Conservation (phyloP, 1,139 yeast genomes). For the Pichia sp. region DNA sequence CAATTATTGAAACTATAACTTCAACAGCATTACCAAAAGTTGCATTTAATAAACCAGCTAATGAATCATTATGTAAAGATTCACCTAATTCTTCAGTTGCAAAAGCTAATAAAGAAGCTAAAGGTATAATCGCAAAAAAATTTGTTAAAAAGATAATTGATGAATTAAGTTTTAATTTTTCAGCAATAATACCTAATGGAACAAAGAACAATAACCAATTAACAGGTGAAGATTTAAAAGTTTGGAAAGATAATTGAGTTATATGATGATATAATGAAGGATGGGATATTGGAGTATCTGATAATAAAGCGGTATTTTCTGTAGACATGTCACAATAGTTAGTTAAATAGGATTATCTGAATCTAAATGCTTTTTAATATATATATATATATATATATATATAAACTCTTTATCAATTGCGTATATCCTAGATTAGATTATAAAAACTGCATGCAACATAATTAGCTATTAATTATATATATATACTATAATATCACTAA, state of each 20-base stretch:
- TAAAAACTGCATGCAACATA: no score
- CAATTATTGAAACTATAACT: constrained; percentile 87
- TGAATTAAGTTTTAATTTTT: constrained; percentile 51
- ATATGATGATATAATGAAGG: neutral
- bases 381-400: no score
- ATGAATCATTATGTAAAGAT: constrained; percentile 69
- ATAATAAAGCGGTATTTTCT: constrained; percentile 2
- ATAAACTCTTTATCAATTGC: no score
- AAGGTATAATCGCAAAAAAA: constrained; percentile 84
- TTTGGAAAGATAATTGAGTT: constrained; percentile 25
- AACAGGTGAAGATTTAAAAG: constrained; percentile 60
- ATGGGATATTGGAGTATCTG: neutral
- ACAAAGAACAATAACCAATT: constrained; percentile 74
- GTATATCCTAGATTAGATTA: no score
- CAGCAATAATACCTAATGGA: constrained; percentile 80
- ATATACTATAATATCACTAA: no score
- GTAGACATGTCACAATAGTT: neutral
- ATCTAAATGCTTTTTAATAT: no score
- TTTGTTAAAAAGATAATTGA: constrained; percentile 62
- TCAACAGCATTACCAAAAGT: constrained; percentile 95
- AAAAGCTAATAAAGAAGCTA: constrained; percentile 82
- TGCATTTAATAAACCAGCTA: constrained; percentile 91
- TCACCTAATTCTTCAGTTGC: constrained; percentile 91
- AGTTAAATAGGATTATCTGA: no score
- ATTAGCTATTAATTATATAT: no score